Evolutionary conservation across 2,329 filamentous ascomycete genomes (phyloP).

Genomic region (Tothia fuscella): DNA sequence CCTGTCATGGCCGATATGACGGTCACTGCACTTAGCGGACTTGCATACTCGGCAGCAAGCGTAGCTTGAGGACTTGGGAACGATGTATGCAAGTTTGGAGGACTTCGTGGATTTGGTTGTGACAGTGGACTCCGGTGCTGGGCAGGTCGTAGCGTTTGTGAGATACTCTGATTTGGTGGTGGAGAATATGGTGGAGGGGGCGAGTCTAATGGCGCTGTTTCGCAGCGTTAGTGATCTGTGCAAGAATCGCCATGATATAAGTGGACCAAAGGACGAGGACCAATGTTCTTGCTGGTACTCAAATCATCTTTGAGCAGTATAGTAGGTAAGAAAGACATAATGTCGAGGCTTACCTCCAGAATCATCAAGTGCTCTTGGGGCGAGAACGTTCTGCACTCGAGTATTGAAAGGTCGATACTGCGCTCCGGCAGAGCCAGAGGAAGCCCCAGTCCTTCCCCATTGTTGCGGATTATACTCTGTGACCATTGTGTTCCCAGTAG

Average conservation of each 20-base stretch:
- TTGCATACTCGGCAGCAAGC: conserved; percentile 6
- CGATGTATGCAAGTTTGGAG: conserved; percentile 2
- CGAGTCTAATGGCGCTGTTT: conserved; percentile 8
- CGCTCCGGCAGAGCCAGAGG: neutral
- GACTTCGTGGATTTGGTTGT: neutral
- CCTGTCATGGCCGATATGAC: neutral
- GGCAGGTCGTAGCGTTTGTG: neutral
- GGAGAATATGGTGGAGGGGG: conserved; percentile 10
- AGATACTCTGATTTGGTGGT: neutral
- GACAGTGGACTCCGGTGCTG: neutral
- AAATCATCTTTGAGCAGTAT: neutral
- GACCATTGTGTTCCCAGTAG: neutral
- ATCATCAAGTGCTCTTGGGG: conserved; percentile 6
- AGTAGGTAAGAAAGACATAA: neutral
- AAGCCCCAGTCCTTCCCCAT: conserved; percentile 5
- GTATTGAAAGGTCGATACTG: too few relatives aligned
- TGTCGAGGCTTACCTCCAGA: conserved; percentile 11
- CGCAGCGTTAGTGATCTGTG: too few relatives aligned
- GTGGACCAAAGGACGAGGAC: too few relatives aligned
- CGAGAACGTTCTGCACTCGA: neutral
- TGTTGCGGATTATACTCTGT: conserved; percentile 11
- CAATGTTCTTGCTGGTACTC: too few relatives aligned
- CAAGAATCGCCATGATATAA: too few relatives aligned
- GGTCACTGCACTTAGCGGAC: conserved; percentile 8
- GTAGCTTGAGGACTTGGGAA: neutral